phyloP scores from a whole-genome alignment of 441 rosid genomes.

The Populus hybrid region DNA sequence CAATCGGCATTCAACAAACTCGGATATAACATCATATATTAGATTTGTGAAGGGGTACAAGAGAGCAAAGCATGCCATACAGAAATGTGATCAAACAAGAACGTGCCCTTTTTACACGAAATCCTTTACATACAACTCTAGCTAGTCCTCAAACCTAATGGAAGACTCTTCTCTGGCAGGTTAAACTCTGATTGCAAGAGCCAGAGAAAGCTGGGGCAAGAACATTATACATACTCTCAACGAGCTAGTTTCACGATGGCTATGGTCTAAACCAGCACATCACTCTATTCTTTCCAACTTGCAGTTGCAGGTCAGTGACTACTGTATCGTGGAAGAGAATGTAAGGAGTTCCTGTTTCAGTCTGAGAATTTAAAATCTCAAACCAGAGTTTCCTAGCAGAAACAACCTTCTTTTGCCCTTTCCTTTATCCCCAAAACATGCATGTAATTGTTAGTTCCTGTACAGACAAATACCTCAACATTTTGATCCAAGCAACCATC shows the following conservation, averaged over 20 bases:
- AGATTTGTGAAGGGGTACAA: background rate
- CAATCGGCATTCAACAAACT: background rate
- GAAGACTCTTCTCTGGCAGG: background rate
- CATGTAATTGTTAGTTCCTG: background rate
- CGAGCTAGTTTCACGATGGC: background rate
- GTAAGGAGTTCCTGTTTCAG: constrained; percentile 55
- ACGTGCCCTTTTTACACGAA: background rate
- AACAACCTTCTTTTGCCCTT: constrained; percentile 59
- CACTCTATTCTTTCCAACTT: background rate
- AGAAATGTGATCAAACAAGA: background rate
- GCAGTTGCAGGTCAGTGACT: background rate
- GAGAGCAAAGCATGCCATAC: background rate
- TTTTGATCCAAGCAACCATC: constrained; percentile 2
- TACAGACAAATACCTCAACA: background rate
- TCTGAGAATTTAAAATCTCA: constrained; percentile 66
- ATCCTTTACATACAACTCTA: background rate
- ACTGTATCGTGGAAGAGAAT: constrained; percentile 17
- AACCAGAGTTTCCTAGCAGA: constrained; percentile 65
- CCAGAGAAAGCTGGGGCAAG: background rate
- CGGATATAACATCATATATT: background rate
- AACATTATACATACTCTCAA: background rate
- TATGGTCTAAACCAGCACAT: no score
- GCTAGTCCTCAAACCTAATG: background rate
- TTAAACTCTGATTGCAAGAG: background rate
- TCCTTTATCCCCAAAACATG: constrained; percentile 30